Evolutionary conservation across 2,329 filamentous ascomycete genomes (phyloP).

Genomic region (Penicillium sp.): DNA sequence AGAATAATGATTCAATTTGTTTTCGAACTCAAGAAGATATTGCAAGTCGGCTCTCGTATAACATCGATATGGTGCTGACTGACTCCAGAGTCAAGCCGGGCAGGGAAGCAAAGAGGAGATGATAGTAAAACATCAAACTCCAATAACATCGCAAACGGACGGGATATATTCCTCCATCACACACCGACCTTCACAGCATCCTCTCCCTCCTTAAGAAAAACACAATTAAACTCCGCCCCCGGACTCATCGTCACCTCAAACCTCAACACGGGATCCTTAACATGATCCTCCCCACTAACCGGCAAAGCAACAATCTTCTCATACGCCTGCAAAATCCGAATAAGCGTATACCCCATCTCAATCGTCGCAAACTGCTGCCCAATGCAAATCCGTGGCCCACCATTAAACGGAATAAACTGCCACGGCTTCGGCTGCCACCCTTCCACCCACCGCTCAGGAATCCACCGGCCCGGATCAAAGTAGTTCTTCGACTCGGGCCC

Average conservation of each 20-base stretch:
- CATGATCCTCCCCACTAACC: conserved; percentile 32
- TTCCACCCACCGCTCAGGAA: conserved; percentile 54
- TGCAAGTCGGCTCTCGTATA: conserved; percentile 6
- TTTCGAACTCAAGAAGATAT: not conserved
- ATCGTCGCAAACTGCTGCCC: conserved; percentile 63
- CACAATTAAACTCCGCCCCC: conserved; percentile 42
- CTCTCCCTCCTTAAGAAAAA: conserved; percentile 38
- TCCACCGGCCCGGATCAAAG: conserved; percentile 48
- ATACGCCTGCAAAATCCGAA: conserved; percentile 47
- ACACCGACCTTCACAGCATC: conserved; percentile 6
- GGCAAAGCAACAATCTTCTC: conserved; percentile 40
- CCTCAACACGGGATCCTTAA: conserved; percentile 38
- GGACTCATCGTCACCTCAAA: conserved; percentile 46
- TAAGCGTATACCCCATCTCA: conserved; percentile 57
- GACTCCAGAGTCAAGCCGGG: not conserved
- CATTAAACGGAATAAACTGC: conserved; percentile 59
- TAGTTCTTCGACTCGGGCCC: conserved; percentile 38
- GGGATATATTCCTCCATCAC: not conserved
- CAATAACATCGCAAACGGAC: not conserved
- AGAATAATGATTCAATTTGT: not conserved
- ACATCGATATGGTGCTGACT: not conserved
- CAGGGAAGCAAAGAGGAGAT: not conserved
- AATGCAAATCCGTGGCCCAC: conserved; percentile 57
- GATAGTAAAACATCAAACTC: not conserved
- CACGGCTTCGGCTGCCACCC: conserved; percentile 55